A percentile compares a stretch with the other conserved stretches of the same genome.
phyloP scores from a whole-genome alignment of 2,329 filamentous ascomycete genomes.

The Grosmannia huntii region DNA sequence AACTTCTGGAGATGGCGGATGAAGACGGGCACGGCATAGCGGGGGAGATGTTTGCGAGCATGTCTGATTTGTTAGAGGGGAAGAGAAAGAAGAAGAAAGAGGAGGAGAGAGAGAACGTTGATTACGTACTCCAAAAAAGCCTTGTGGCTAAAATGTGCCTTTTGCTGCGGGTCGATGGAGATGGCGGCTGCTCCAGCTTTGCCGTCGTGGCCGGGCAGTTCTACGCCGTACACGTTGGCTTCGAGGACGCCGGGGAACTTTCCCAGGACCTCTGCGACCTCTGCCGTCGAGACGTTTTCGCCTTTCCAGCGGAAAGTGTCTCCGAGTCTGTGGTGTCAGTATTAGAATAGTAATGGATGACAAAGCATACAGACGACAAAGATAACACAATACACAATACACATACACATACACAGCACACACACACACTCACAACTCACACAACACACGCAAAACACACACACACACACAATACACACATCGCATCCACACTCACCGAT shows the following conservation, averaged over 20 bases:
- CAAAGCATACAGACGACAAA: too few relatives aligned
- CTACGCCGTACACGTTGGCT: constrained; percentile 77
- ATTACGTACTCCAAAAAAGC: constrained; percentile 36
- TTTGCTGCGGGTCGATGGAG: constrained; percentile 10
- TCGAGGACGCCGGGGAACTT: constrained; percentile 55
- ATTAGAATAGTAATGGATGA: too few relatives aligned
- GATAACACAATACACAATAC: too few relatives aligned
- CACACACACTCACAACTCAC: too few relatives aligned
- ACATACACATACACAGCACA: too few relatives aligned
- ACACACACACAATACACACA: too few relatives aligned
- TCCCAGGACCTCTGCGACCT: constrained; percentile 64
- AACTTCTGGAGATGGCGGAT: constrained; percentile 46
- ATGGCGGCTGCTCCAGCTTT: constrained; percentile 56
- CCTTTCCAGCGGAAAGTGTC: constrained; percentile 73
- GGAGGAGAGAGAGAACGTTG: background rate
- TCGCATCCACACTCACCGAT: constrained; percentile 22
- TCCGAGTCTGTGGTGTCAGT: constrained; percentile 40
- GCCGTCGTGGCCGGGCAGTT: constrained; percentile 69
- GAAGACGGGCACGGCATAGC: constrained; percentile 67
- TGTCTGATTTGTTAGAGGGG: constrained; percentile 23
- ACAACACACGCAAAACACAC: too few relatives aligned
- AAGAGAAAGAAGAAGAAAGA: background rate
- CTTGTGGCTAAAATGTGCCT: constrained; percentile 40
- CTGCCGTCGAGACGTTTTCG: constrained; percentile 70
- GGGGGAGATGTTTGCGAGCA: constrained; percentile 46